Base-by-base conservation (phyloP, 176 grass and related monocot genomes). In the Hordeum marinum region DNA sequence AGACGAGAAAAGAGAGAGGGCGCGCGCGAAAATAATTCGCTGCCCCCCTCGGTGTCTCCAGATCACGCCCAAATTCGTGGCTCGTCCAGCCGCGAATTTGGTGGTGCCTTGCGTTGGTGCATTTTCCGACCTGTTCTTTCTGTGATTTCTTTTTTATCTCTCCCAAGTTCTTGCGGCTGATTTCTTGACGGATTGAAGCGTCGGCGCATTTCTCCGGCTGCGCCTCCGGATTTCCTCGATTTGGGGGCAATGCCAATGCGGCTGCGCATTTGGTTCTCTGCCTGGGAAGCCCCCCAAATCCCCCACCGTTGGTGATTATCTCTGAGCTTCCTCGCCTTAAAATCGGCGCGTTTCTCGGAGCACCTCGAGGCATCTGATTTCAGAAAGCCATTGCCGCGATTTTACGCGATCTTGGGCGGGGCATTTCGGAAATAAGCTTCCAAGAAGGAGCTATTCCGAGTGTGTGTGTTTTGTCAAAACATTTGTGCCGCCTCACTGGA, bases 21-120 rank as follows among this genome's bases (percentile, higher is more conserved):
- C 24, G 37, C 37, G 13, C 40, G 69, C 39, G 40, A 13, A 73
- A 72, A 15, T 10, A n/a, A 64, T 58, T 18, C 15, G 15, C 59
- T 68, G 62, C n/a, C 20, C 71, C 6, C 63, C 32, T 21, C 39
- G 8, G 29, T 72, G 55, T 18, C 24, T 32, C 78, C 63, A 77
- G 34, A 60, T 86, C 79, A 78, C 26, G 41, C 66, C 14, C 84
- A 66, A 83, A 79, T 74, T 59, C 20, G 43, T 79, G 68, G 37
- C 34, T 72, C 55, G 23, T 79, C 32, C 42, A 4, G 25, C 29
- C 65, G 66, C 45, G 21, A 60, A 83, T 86, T 90, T 58, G 41
- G 84, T 59, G 63, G 42, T 24, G 57, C 55, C 39, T 43, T 59
- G 50, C 78, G 46, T 78, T 54, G 42, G 72, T 65, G 57, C 72